phyloP scores from a whole-genome alignment of 768 basidiomycete genomes.

The Pholiota microspora region DNA sequence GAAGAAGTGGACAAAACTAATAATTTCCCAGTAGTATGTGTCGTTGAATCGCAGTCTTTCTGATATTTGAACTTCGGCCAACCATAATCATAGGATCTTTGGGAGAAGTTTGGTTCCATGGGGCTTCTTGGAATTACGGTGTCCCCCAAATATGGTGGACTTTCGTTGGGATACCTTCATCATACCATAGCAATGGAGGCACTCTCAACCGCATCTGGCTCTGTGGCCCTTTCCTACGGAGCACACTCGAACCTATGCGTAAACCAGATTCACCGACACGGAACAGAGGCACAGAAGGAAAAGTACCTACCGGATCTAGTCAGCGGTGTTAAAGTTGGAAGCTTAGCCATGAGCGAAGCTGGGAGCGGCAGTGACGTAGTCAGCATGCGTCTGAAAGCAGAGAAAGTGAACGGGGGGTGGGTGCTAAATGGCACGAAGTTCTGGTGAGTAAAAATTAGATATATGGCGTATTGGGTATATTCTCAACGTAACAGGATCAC shows the following conservation, averaged over 20 bases:
- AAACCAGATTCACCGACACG: constrained; percentile 83
- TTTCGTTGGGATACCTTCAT: constrained; percentile 80
- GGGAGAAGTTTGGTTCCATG: constrained; percentile 90
- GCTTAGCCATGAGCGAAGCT: constrained; percentile 92
- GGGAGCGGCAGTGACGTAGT: constrained; percentile 95
- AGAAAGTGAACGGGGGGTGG: constrained; percentile 75
- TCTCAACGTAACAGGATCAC: constrained; percentile 68
- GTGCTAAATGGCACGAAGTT: constrained; percentile 89
- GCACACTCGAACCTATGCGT: constrained; percentile 91
- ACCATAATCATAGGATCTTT: constrained; percentile 57
- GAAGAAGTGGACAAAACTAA: constrained; percentile 86
- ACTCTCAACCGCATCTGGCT: constrained; percentile 85
- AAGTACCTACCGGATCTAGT: constrained; percentile 84
- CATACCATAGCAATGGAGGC: constrained; percentile 96
- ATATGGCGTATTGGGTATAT: not conserved
- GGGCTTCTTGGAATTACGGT: constrained; percentile 89
- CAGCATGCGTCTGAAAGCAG: constrained; percentile 84
- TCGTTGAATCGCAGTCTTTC: constrained; percentile 3
- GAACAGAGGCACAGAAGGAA: constrained; percentile 77
- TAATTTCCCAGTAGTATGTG: constrained; percentile 68
- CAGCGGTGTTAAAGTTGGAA: constrained; percentile 80
- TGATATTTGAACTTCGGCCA: constrained; percentile 4
- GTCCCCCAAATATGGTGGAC: constrained; percentile 75
- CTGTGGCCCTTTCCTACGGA: constrained; percentile 89
- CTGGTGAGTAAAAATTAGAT: constrained; percentile 54